Conservation (phyloP, 2,329 filamentous ascomycete genomes). For the Colletotrichum endophyticum region DNA sequence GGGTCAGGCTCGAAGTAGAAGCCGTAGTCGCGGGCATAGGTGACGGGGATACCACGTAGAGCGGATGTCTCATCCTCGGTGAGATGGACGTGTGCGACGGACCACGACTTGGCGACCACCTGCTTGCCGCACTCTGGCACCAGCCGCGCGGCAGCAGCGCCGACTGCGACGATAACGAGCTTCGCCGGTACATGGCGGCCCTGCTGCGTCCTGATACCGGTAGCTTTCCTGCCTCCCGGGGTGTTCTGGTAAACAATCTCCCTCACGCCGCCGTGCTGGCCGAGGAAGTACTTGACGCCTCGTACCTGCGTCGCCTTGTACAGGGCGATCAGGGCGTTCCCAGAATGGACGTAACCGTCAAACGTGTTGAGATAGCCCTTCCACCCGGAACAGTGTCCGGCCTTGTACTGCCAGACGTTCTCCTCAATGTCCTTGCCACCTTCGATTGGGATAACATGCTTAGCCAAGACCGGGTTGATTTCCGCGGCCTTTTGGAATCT, state of each 20-base stretch:
- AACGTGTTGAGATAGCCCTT: constrained; percentile 63
- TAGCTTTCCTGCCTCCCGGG: not conserved
- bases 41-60: constrained; percentile 64
- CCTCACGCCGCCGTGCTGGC: constrained; percentile 29
- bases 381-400: constrained; percentile 55
- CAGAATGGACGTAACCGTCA: constrained; percentile 62
- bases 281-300: constrained; percentile 43
- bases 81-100: constrained; percentile 63
- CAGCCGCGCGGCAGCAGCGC: constrained; percentile 52
- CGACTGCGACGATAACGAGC: constrained; percentile 55
- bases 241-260: constrained; percentile 28
- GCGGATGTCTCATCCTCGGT: constrained; percentile 56
- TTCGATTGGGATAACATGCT: constrained; percentile 31
- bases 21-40: constrained; percentile 64
- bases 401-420: constrained; percentile 50
- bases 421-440: constrained; percentile 43
- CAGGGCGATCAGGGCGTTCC: constrained; percentile 52
- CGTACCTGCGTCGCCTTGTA: constrained; percentile 43
- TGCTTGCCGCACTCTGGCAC: constrained; percentile 53
- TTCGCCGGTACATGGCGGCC: constrained; percentile 20
- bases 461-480: constrained; percentile 33
- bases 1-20: constrained; percentile 72
- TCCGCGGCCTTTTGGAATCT: constrained; percentile 45
- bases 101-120: constrained; percentile 62
- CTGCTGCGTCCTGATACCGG: not conserved